Evolutionary conservation across 1,139 yeast species (phyloP).

Genomic region (Sugiyamaella xylanicola): DNA sequence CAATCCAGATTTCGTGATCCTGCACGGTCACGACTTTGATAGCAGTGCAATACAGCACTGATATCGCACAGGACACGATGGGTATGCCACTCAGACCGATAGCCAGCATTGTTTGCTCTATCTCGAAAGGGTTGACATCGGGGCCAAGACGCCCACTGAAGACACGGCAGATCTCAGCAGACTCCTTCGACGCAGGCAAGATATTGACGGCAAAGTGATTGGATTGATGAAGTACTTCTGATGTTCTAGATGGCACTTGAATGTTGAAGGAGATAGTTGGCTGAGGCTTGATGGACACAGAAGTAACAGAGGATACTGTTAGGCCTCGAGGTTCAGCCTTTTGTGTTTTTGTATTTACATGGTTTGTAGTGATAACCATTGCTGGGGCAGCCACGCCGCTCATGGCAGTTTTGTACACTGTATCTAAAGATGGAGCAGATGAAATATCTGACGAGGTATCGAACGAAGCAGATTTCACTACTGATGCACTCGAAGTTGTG

Average conservation of each 20-base stretch:
- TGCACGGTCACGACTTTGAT: constrained; percentile 59
- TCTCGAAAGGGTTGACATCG: constrained; percentile 40
- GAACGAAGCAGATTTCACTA: neutral
- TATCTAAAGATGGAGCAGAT: neutral
- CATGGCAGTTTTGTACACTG: constrained; percentile 29
- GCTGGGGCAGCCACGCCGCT: constrained; percentile 35
- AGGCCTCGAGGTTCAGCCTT: constrained; percentile 52
- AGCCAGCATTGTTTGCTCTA: constrained; percentile 32
- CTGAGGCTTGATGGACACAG: constrained; percentile 69
- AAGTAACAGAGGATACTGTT: constrained; percentile 79
- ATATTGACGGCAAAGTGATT: constrained; percentile 71
- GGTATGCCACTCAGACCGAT: constrained; percentile 50
- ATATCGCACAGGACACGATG: constrained; percentile 58
- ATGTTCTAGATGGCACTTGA: constrained; percentile 80
- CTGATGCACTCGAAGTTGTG: neutral
- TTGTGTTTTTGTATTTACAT: constrained; percentile 16
- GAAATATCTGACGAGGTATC: neutral
- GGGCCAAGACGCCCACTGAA: constrained; percentile 43
- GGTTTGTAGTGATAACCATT: constrained; percentile 35
- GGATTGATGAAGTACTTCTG: constrained; percentile 59
- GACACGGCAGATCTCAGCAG: constrained; percentile 47
- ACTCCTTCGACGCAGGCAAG: constrained; percentile 56
- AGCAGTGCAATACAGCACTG: constrained; percentile 65
- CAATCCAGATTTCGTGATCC: constrained; percentile 89
- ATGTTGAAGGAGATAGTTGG: constrained; percentile 80